These are phyloP conservation scores for Acrasis kona DNA, from an alignment of 78 protist genomes.

Conservation along the genomic window DNA sequence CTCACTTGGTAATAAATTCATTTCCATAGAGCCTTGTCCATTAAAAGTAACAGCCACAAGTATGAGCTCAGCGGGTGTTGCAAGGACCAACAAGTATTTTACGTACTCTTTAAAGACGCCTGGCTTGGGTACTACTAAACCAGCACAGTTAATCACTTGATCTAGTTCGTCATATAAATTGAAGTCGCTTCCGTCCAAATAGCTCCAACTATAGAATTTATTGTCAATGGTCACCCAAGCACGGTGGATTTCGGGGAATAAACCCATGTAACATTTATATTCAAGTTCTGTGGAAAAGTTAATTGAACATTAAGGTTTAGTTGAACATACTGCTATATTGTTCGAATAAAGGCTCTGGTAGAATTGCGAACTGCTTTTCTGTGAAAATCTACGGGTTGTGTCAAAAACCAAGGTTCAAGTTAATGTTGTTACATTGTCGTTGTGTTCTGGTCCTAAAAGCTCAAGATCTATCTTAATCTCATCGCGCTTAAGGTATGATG, in stretches of 20 bases:
- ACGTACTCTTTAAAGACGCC: conserved; percentile 13
- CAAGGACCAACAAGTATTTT: not conserved
- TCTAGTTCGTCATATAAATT: conserved; percentile 5
- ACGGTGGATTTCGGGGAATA: conserved; percentile 24
- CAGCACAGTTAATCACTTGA: conserved; percentile 21
- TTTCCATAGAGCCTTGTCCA: not conserved
- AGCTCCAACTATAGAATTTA: conserved; percentile 17
- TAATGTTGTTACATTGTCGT: no score
- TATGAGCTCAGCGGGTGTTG: conserved; percentile 19
- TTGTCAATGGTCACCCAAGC: conserved; percentile 35
- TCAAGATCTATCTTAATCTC: no score
- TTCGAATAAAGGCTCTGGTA: not conserved
- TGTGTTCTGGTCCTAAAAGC: no score
- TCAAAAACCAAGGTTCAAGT: no score
- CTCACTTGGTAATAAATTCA: not conserved
- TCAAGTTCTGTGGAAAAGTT: not conserved
- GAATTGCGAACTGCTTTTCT: not conserved
- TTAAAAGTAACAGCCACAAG: not conserved
- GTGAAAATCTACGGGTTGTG: not conserved
- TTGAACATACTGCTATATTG: not conserved
- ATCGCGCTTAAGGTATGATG: no score
- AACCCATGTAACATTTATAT: conserved; percentile 24
- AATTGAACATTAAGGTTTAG: not conserved
- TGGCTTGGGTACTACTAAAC: not conserved
- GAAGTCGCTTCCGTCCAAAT: conserved; percentile 6